Base-by-base conservation (phyloP, 1,139 yeast genomes). In the Pichia sp. region DNA sequence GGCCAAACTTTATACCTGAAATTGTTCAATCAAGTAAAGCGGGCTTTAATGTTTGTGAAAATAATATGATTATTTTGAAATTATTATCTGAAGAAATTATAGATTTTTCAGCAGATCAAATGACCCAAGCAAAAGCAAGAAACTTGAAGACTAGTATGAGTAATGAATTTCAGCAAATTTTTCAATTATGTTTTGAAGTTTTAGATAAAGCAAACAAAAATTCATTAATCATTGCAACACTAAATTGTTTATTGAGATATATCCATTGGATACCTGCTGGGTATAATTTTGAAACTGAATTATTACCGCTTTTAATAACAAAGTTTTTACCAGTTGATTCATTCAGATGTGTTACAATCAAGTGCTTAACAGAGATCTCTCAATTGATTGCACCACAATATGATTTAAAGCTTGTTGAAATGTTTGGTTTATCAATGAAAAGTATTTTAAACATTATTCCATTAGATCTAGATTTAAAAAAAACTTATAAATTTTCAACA, bases 1-100 rank as follows among this genome's bases (percentile, higher is more conserved):
- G 99, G 99, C 97, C 97, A 23, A 87, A 85, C 59, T 92, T 94
- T 61, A 85, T 92, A 47, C 96, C 97, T 15, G 98, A 94, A 65
- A 79, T 92, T 54, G 94, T 92, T 40, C 77, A 77, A 54, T 83
- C 95, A 56, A 84, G 95, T 46, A 79, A 88, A 54, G 80, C 94
- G 20, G 85, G 95, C 39, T 80, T 85, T 67, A 90, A 89, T 60
- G 96, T 92, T 44, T 94, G 98, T 71, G 98, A 92, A 68, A 92
- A 92, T 69, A 92, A 92, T 68, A 92, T 92, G 97, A 81, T 83
- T 55, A 90, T 94, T 53, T 75, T 92, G 64, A 85, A 85, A 60
- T 73, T 92, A 57, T 76, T 92, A 57, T 83, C 95, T 52, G 99
- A 92, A 71, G 99, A 92, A 68, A 95, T 92, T 35, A 94, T 90